phyloP scores from a whole-genome alignment of 179 eudicot genomes.

The Beta corolliflora region DNA sequence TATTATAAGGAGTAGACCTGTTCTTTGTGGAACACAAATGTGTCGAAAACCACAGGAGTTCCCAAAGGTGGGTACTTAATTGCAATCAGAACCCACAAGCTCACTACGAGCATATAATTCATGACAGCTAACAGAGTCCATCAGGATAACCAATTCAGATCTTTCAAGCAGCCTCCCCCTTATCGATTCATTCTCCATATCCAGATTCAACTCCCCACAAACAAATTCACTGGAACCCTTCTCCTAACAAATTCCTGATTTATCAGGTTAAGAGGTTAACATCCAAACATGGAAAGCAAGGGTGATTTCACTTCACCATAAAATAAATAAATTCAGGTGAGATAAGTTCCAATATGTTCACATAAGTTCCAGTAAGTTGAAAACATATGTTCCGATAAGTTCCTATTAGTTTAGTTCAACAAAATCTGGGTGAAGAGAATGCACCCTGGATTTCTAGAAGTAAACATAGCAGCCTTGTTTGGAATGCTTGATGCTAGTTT shows the following conservation, averaged over 20 bases:
- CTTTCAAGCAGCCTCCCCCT: background rate
- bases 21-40: background rate
- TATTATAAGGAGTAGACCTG: background rate
- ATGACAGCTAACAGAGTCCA: background rate
- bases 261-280: background rate
- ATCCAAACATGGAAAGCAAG: background rate
- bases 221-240: too few species aligned
- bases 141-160: background rate
- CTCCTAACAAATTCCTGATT: background rate
- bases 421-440: too few species aligned
- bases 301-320: too few species aligned
- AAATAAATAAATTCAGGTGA: too few species aligned
- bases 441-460: background rate
- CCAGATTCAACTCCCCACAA: background rate
- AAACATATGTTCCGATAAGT: too few species aligned
- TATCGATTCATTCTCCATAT: background rate
- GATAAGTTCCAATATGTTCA: too few species aligned
- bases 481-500: background rate
- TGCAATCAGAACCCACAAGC: background rate
- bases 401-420: too few species aligned
- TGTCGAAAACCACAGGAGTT: background rate
- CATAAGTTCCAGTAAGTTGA: too few species aligned
- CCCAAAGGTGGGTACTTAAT: background rate
- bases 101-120: background rate
- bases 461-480: background rate